These are phyloP conservation scores for Coprinellus aureogranulatus DNA, from an alignment of 768 basidiomycete genomes.

Conservation along the genomic window DNA sequence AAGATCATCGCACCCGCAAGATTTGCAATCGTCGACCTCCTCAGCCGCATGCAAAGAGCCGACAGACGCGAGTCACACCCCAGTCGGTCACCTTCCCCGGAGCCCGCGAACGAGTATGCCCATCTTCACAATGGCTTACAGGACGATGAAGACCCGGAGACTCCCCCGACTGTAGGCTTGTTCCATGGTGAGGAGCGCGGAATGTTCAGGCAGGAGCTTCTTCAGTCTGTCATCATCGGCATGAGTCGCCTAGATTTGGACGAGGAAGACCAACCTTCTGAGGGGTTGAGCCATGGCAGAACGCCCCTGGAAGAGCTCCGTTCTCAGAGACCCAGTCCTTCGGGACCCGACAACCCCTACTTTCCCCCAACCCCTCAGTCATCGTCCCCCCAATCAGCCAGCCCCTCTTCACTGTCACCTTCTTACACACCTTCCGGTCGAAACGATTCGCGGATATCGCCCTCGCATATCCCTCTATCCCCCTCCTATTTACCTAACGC, in stretches of 20 bases:
- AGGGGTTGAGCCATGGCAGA: not conserved
- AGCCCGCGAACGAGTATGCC: slow-evolving; percentile 9
- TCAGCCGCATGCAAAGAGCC: slow-evolving; percentile 65
- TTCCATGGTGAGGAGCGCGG: slow-evolving; percentile 57
- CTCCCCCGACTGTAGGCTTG: slow-evolving; percentile 34
- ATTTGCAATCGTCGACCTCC: slow-evolving; percentile 72
- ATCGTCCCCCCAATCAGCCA: not conserved
- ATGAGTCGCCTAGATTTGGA: slow-evolving; percentile 70
- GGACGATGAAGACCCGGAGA: slow-evolving; percentile 36
- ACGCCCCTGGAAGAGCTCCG: not conserved
- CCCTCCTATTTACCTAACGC: not conserved
- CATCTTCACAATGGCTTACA: slow-evolving; percentile 4
- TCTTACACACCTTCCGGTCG: not conserved
- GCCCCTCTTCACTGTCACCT: not conserved
- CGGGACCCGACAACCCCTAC: slow-evolving; percentile 45
- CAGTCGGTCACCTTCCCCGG: slow-evolving; percentile 11
- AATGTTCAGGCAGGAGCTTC: slow-evolving; percentile 76
- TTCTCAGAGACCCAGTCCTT: slow-evolving; percentile 6
- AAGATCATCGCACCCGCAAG: slow-evolving; percentile 72
- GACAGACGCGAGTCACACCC: slow-evolving; percentile 42
- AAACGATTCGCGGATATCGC: not conserved
- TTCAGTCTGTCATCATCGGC: slow-evolving; percentile 85
- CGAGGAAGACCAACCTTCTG: slow-evolving; percentile 20
- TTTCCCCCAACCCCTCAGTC: slow-evolving; percentile 39
- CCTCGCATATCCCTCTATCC: not conserved